Evolutionary conservation across 1,139 yeast genomes (phyloP), one percentile per base, ranked within the genome.

Genomic region (Taphrina wiesneri): DNA sequence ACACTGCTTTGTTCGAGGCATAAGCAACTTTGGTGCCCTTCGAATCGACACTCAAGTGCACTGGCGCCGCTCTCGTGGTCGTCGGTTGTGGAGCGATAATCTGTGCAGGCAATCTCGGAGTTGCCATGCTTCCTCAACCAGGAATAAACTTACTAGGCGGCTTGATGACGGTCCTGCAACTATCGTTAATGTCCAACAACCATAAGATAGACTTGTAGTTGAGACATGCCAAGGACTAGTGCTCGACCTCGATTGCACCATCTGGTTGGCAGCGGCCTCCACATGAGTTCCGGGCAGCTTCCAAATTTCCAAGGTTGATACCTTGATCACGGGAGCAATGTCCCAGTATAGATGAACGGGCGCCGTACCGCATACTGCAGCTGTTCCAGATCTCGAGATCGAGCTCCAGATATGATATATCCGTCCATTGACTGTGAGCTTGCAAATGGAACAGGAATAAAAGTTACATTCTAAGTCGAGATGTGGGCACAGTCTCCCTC

Each of bases 1-100:
- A 83, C 45, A 93, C 83, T 4, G 96, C 86, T 75, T 90, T 89
- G 60, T 96, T 96, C 71, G 86, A 79, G 21, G 93, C 86, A 74
- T 92, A 93, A 1, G 87, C 96, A 64, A 93, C 79, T 68, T 95
- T 79, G 71, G 87, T 85, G 57, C 86, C 80, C 67, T 81, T 80
- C 28, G 81, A 74, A 74, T 91, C 96, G 73, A 88, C 90, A 0
- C 96, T 83, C 56, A 93, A 76, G 70, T 85, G 91, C 4, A 88
- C 85, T 9, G 88, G 79, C 66, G 82, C 85, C 32, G 87, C 96
- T 71, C 95, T 82, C 47, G 80, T 75, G 1, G 98, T 90, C 26
- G 84, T 72, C 0, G 98, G 97, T 34, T 49, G 57, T 5, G 64
- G 45, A 19, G 64, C 51, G 0, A 60, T 26, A 21, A 60, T 51